Base-by-base conservation (phyloP, 2,329 filamentous ascomycete species). In the Xylariaceae sp. region DNA sequence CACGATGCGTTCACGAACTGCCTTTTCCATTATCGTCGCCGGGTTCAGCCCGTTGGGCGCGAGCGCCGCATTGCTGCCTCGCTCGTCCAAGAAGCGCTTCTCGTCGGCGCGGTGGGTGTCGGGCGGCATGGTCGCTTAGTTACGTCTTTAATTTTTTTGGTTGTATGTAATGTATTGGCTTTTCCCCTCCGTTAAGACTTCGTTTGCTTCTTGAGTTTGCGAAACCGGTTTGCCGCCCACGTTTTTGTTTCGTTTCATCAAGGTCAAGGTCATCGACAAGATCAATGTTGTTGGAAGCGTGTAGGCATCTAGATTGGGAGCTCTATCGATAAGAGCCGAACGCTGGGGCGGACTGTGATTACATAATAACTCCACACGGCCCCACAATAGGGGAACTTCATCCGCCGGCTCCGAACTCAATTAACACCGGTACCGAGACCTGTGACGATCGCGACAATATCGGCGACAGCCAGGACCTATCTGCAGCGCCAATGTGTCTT, bases 21-120 rank as follows among this genome's bases (percentile, higher is more conserved):
- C 88, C 71, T 95, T 96, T 72, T 97, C 92, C 80, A 97, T 88
- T 57, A 97, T 88, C 3, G 88, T 91, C n/a, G 91, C 89, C 0
- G 92, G 92, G 74, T 96, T 96, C 67, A 95, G 87, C 57, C 91
- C 91, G 70, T 92, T 86, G 56, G 83, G 91, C 60, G 94, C 86
- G 27, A 95, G 81, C 37, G 84, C 73, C 45, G 86, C 88, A 9
- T 76, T 78, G 68, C 89, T 88, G 69, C 92, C 92, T 64, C 92
- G 88, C 74, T 95, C 90, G 74, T 97, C 92, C 69, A 97, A 87
- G 70, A 95, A 86, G 64, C 79, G 80, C 60, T 80, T 79, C 72
- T 89, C 90, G 71, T 96, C 91, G 68, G 91, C 91, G 70, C 86
- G 85, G 72, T 91, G 83, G 67, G 59, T 65, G 54, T 60, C 60